Evolutionary conservation across 306 rosid species (phyloP), one percentile per base, ranked within the genome.

Genomic region (Trichosanthes truncata): DNA sequence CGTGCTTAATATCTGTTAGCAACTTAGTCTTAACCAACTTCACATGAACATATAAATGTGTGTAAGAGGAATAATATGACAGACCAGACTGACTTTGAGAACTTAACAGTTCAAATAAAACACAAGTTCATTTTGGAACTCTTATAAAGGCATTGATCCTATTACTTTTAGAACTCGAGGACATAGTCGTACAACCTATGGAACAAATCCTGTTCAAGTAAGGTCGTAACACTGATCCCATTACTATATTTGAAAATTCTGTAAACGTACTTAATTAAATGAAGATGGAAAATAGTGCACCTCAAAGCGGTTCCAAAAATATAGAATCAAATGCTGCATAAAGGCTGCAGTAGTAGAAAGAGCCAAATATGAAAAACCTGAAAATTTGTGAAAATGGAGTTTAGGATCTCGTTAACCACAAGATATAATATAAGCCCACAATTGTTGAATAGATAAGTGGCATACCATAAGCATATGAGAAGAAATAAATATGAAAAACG

Each of bases 251-350:
- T 69, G 33, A 26, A 23, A 57, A 20, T 8, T 55, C 5, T 43
- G 57, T 31, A 69, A 40, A 69, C 57, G 46, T 66, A 38, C 49
- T 40, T 9, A 72, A 35, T 21, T 14, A n/a, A 82, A 18, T 49
- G 35, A 40, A 78, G 31, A 77, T 7, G 45, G 18, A 49, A 74
- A 46, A 74, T 31, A 74, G 15, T 31, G 78, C 80, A 96, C 98
- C 99, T 96, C 98, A 63, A 96, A 96, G 66, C 93, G 97, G 83
- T 96, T 93, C 99, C 99, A 96, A 83, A 96, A 93, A 85, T 96
- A 93, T 48, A 93, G 90, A 68, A 96, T 90, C 84, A 93, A 92
- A 86, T 96, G 99, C 81, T 84, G 96, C 99, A 91, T 96, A 90
- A 96, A 96, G 40, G 97, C 97, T 38, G 99, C 98, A n/a, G 99